Conservation (phyloP, 164 flowering plant species). For the Cinnamomum chago region DNA sequence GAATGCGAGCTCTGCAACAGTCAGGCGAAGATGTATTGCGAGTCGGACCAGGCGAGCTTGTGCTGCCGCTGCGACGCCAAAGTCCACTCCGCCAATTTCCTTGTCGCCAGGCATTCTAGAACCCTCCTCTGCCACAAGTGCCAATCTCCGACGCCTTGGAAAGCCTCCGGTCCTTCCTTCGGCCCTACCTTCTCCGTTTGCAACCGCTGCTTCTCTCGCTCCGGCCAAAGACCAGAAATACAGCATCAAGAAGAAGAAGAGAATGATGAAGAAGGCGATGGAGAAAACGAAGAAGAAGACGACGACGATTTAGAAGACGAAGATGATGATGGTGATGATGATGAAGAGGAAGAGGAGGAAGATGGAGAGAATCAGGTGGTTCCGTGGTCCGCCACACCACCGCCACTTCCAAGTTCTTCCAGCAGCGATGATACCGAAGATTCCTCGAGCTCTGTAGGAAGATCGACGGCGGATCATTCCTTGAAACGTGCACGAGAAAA, state of each 20-base stretch:
- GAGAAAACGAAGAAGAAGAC: slow-evolving; percentile 4
- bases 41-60: slow-evolving; percentile 68
- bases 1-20: slow-evolving; percentile 55
- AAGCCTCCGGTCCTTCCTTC: slow-evolving; percentile 54
- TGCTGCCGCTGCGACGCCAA: slow-evolving; percentile 75
- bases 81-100: slow-evolving; percentile 80
- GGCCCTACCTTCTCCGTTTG: slow-evolving; percentile 50
- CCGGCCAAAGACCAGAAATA: not conserved
- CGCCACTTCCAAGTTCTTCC: slow-evolving; percentile 24
- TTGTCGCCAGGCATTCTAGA: slow-evolving; percentile 58
- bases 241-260: not conserved
- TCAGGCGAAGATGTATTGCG: slow-evolving; percentile 61
- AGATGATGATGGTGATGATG: slow-evolving; percentile 12
- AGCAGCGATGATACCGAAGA: slow-evolving; percentile 21
- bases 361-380: slow-evolving; percentile 41
- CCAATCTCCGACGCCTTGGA: slow-evolving; percentile 64
- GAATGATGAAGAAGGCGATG: slow-evolving; percentile 8
- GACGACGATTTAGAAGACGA: slow-evolving; percentile 4
- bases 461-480: slow-evolving; percentile 9
- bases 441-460: not conserved
- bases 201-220: slow-evolving; percentile 24
- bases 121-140: slow-evolving; percentile 56
- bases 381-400: slow-evolving; percentile 34
- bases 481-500: slow-evolving; percentile 33
- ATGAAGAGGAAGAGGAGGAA: slow-evolving; percentile 13